Conservation (phyloP, 257 asterid species). For the Fraxinus anomala region DNA sequence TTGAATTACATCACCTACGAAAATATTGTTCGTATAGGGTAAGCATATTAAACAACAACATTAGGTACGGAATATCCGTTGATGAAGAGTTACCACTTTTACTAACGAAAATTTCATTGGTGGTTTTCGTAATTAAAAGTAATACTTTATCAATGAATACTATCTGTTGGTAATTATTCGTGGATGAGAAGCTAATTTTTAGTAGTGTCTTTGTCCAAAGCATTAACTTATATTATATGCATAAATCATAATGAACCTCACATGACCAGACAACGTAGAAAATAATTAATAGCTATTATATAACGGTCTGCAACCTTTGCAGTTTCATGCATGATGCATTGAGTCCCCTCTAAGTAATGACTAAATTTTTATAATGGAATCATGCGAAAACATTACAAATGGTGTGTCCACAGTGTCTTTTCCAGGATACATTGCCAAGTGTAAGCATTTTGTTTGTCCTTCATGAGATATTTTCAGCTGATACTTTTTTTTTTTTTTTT, state of each 20-base stretch:
- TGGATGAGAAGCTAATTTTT: too few species aligned
- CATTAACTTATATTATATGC: not conserved
- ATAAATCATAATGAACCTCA: not conserved
- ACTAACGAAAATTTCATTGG: too few species aligned
- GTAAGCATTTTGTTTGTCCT: not conserved
- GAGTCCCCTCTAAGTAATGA: not conserved
- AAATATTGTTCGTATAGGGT: too few species aligned
- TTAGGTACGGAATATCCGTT: too few species aligned
- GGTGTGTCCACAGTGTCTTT: not conserved
- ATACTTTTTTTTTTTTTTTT: too few species aligned
- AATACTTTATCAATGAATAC: too few species aligned
- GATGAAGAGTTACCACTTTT: too few species aligned
- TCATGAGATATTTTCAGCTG: conserved; percentile 3
- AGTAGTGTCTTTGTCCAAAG: not conserved
- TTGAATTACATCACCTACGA: too few species aligned
- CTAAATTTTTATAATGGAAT: not conserved
- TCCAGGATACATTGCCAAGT: conserved; percentile 9
- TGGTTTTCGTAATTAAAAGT: not conserved
- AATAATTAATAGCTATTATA: not conserved
- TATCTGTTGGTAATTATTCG: too few species aligned
- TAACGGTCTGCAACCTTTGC: not conserved
- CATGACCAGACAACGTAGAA: not conserved
- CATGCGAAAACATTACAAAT: conserved; percentile 8
- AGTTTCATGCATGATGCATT: not conserved
- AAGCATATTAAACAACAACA: too few species aligned